Evolutionary conservation across 2,329 filamentous ascomycete species (phyloP), one percentile per base, ranked within the genome.

Genomic region (Paraphaeosphaeria sporulosa): DNA sequence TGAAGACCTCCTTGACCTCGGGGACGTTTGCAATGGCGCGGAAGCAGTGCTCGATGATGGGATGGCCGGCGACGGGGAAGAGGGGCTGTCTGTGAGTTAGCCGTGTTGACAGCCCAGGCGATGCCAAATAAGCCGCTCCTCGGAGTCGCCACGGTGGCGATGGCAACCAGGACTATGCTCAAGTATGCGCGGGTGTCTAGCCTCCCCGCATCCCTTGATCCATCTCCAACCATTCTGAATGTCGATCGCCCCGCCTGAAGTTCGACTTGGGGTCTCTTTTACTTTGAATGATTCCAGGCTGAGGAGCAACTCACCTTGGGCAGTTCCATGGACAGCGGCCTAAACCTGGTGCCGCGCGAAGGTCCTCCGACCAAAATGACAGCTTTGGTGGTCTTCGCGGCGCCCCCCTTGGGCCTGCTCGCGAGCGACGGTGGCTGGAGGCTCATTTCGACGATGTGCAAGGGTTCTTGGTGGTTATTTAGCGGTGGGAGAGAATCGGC

Each of bases 31-130:
- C 89, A 74, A 98, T 87, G 73, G 95, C 93, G 74, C 90, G 91
- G 78, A 99, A 87, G 85, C 94, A 97, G 85, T 99, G 95, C 86
- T 94, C 94, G 84, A 98, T 93, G 83, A 99, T 98, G 71, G 94
- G 93, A 81, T 99, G 95, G 71, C 95, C 95, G 69, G 95, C 95
- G 75, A 99, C 93, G 79, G 97, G 94, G 84, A 99, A 98, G 70
- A 99, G 91, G 66, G 95, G 95, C 93, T 96, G 73, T 63, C 52
- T 46, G 32, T 53, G 36, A 58, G 63, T 69, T 68, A 70, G 64
- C 58, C 61, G 21, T 63, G 69, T 56, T 58, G 21, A 40, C 42
- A 38, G 32, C 53, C 12, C 17, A 27, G 21, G 15, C 25, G 30
- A 5, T n/a, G 17, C 23, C 15, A 15, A 23, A 23, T 4, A 3